Evolutionary conservation across 192 early-diverging fungal species (phyloP), one percentile per base, ranked within the genome.

Genomic region (Backusella morwellensis): DNA sequence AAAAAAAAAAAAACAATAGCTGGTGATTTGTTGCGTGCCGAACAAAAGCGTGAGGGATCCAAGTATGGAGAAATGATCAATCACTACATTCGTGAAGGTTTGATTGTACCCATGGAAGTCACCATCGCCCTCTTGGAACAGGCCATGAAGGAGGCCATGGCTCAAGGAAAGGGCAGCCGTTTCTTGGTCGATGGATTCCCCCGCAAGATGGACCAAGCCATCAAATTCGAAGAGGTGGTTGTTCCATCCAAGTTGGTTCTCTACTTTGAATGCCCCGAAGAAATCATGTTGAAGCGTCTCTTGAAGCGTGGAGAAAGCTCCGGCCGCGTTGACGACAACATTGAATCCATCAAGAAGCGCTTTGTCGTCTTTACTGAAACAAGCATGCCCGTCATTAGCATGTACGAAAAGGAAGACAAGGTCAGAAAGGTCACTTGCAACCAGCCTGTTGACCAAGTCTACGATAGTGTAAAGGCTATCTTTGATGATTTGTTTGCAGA

Each of bases 121-220:
- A 98, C 97, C 6, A 97, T 98, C 73, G 90, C 89, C 1, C 87
- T 99, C 9, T 88, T 99, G 56, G 92, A 97, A 73, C 91, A 94
- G 35, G 95, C 95, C 14, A 98, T 99, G 94, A 88, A 89, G 75
- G 86, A 90, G 68, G 83, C 82, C 47, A 85, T 88, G 29, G 87
- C 88, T 47, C 86, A 84, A 72, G 77, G 82, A 12, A 85, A 86
- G 12, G 77, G 76, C 7, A 70, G 26, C 4, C 85, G 93, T 63
- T 99, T 99, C 86, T 82, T 99, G 80, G 92, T 99, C 67, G 98
- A 99, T 75, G 98, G 98, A 2, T 99, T 99, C 91, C 98, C 98
- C 12, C 86, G 97, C 23, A 90, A 92, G 78, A 84, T 99, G 85
- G 96, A 95, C 73, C 98, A 99, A 84, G 98, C 95, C 17, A 78